phyloP scores from a whole-genome alignment of 2,329 filamentous ascomycete species.

The Colletotrichum acutatum region DNA sequence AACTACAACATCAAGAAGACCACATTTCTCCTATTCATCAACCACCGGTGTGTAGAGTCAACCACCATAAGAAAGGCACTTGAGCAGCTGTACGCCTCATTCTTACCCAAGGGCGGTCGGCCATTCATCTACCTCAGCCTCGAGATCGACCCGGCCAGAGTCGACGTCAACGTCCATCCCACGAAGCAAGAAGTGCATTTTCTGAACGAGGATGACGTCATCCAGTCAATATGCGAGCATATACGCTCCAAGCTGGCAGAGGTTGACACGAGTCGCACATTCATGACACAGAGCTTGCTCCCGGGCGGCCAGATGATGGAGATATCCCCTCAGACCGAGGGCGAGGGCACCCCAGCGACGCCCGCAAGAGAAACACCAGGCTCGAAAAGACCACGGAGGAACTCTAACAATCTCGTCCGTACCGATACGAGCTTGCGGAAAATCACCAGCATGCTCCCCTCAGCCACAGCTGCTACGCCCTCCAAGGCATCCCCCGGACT shows the following conservation, averaged over 20 bases:
- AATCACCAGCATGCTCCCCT: constrained; percentile 95
- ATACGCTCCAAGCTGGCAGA: constrained; percentile 82
- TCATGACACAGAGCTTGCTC: constrained; percentile 91
- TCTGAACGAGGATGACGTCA: constrained; percentile 96
- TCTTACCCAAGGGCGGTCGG: constrained; percentile 92
- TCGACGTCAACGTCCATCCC: constrained; percentile 97
- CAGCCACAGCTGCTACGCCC: constrained; percentile 50
- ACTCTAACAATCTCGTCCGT: constrained; percentile 82
- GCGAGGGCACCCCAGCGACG: constrained; percentile 41
- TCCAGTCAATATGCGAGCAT: constrained; percentile 83
- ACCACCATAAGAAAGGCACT: constrained; percentile 87
- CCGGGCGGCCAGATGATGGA: constrained; percentile 66
- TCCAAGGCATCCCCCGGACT: constrained; percentile 30
- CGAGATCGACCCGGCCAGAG: constrained; percentile 89
- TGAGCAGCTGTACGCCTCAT: constrained; percentile 88
- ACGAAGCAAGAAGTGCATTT: constrained; percentile 98
- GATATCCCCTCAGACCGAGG: constrained; percentile 37
- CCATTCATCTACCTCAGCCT: constrained; percentile 94
- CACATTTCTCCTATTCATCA: constrained; percentile 91
- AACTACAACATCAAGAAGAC: constrained; percentile 96
- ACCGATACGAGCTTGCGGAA: constrained; percentile 91
- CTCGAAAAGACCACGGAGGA: constrained; percentile 52
- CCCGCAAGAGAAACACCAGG: constrained; percentile 47
- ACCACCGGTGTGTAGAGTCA: constrained; percentile 93
- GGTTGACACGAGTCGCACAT: constrained; percentile 93